Base-by-base conservation (phyloP, 106 monocot genomes). In the Allium sativum region DNA sequence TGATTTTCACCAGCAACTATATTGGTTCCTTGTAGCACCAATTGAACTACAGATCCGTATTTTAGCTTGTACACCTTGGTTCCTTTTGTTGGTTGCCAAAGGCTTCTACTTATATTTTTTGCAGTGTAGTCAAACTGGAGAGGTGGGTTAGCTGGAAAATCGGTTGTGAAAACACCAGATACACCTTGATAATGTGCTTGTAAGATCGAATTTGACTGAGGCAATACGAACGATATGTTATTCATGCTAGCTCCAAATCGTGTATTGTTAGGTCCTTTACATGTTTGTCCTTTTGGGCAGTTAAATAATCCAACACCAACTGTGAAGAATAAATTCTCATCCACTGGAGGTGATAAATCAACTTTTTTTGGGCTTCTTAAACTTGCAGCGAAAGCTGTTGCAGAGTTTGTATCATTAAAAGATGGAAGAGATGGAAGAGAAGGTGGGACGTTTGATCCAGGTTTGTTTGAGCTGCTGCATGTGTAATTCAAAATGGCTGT, bases 11-110 rank as follows among this genome's bases (percentile, higher is more conserved):
- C 74, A 0, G 74, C 50, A 19, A 85, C 53, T 45, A 85, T 78
- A 64, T 57, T 75, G 0, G 85, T 85, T 15, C 74, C 85, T 54
- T 81, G 85, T 31, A 78, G 43, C 19, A 85, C 85, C 50, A 85
- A 21, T 21, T 85, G 74, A 43, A 85, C 69, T 12, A 62, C 64
- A 0, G 77, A 69, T 13, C 85, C 81, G 20, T 77, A 85, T 58
- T 69, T 74, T 22, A 85, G 13, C 42, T 10, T 67, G 16, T 70
- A 73, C 55, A 81, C 46, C 44, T 78, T 81, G 18, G 85, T 85
- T n/a, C 68, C 85, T 45, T 22, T 47, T 22, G 57, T 44, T 1
- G 85, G 78, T 64, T 77, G 77, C 78, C 78, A 74, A 22, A 85
- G 68, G 45, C 40, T 42, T 3, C 65, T 71, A 52, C 68, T 64